A percentile compares a stretch with the other conserved stretches of the same genome.
Conservation (phyloP, 176 grass and related monocot species). For the Raddia distichophylla region DNA sequence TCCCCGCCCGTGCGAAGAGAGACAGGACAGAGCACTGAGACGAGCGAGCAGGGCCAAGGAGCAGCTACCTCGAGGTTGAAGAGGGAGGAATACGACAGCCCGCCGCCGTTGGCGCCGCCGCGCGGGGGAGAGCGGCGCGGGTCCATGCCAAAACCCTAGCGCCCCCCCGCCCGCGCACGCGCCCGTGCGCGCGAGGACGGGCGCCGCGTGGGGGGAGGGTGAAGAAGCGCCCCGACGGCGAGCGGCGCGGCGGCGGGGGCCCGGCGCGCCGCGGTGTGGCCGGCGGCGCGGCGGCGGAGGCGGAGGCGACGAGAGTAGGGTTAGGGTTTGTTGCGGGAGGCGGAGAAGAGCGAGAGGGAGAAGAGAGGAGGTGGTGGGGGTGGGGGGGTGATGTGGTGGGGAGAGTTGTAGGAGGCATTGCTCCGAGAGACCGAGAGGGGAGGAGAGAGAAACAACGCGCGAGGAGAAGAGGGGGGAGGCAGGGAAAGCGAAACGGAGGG, state of each 20-base stretch:
- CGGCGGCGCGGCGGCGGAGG: neutral
- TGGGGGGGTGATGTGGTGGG: conserved; percentile 59
- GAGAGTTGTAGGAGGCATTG: conserved; percentile 49
- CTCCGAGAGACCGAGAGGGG: conserved; percentile 37
- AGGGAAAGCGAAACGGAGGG: conserved; percentile 58
- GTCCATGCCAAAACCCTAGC: conserved; percentile 77
- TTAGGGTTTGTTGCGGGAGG: conserved; percentile 53
- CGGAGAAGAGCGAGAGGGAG: conserved; percentile 6
- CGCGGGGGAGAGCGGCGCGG: conserved; percentile 60
- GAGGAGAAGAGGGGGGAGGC: conserved; percentile 50
- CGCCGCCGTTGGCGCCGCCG: conserved; percentile 63
- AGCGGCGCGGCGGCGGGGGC: neutral
- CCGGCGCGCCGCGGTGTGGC: neutral
- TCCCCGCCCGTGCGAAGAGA: neutral
- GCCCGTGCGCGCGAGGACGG: conserved; percentile 12
- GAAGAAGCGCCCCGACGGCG: neutral
- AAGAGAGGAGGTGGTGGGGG: conserved; percentile 41
- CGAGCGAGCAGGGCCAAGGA: neutral
- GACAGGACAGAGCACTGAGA: neutral
- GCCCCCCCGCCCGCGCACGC: conserved; percentile 14
- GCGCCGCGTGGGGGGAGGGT: neutral
- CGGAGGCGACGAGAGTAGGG: conserved; percentile 50
- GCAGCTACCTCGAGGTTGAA: conserved; percentile 85
- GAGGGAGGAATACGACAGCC: conserved; percentile 73
- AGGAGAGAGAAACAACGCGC: conserved; percentile 43